These are phyloP conservation scores for Schoenoplectus triqueter DNA, from an alignment of 202 grass and related monocot species.

Conservation along the genomic window DNA sequence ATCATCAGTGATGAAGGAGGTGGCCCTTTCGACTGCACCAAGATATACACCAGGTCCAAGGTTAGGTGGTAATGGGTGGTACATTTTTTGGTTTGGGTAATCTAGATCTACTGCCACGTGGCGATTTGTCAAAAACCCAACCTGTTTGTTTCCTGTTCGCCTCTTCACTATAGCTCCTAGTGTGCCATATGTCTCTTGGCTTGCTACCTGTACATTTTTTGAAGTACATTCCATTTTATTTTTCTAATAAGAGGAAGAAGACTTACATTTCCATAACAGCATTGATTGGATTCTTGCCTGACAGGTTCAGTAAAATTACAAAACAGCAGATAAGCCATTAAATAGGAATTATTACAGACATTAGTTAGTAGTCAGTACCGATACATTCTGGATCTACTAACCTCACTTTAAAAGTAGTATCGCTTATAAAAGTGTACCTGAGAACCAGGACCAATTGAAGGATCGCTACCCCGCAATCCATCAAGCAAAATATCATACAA, in stretches of 20 bases:
- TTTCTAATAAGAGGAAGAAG: neutral
- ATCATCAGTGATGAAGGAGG: slow-evolving; percentile 97
- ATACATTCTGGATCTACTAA: slow-evolving; percentile 8
- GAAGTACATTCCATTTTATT: neutral
- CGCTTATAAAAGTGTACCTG: slow-evolving; percentile 54
- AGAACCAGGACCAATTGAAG: slow-evolving; percentile 94
- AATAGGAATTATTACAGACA: slow-evolving; percentile 3
- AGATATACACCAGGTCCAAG: slow-evolving; percentile 99
- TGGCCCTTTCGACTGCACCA: slow-evolving; percentile 96
- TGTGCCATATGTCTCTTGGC: slow-evolving; percentile 96
- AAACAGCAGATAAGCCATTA: neutral
- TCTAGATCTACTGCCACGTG: slow-evolving; percentile 97
- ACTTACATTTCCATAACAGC: neutral
- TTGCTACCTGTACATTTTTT: slow-evolving; percentile 69
- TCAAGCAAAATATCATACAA: slow-evolving; percentile 85
- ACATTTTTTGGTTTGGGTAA: slow-evolving; percentile 99
- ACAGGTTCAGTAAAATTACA: neutral
- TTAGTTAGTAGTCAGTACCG: neutral
- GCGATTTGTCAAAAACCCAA: slow-evolving; percentile 93
- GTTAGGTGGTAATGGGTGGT: slow-evolving; percentile 92
- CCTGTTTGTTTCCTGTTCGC: slow-evolving; percentile 83
- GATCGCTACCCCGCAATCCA: slow-evolving; percentile 84
- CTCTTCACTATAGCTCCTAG: slow-evolving; percentile 94
- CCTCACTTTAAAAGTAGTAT: neutral
- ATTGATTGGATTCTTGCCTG: neutral